A percentile compares a stretch with the other conserved stretches of the same genome.
Conservation (phyloP, 75 land plant species). For the Pinus taeda region DNA sequence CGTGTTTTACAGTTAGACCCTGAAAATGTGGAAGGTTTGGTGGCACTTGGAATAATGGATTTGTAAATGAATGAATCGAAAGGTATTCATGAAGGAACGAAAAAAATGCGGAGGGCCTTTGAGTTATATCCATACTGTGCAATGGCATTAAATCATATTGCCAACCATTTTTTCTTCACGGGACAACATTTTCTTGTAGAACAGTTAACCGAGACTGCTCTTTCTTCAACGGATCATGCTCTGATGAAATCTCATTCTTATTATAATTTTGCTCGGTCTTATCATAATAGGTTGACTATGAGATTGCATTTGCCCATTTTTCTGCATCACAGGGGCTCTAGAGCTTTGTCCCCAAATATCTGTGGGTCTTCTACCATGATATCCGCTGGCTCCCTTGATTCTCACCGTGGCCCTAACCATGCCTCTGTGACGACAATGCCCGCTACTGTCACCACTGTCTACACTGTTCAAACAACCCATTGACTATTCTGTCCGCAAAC, state of each 20-base stretch:
- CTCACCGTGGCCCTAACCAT: no score
- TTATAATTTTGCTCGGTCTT: slow-evolving; percentile 32
- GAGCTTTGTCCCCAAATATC: no score
- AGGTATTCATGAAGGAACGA: slow-evolving; percentile 68
- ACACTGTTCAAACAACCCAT: no score
- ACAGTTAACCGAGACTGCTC: slow-evolving; percentile 85
- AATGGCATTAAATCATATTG: slow-evolving; percentile 78
- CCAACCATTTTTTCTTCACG: slow-evolving; percentile 88
- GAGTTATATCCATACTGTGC: slow-evolving; percentile 86
- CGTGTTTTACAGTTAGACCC: slow-evolving; percentile 71
- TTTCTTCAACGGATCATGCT: slow-evolving; percentile 67
- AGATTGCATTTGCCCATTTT: no score
- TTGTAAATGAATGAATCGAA: slow-evolving; percentile 68
- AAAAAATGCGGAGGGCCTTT: slow-evolving; percentile 76
- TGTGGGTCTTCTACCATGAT: no score
- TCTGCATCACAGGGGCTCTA: no score
- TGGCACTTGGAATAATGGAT: slow-evolving; percentile 82
- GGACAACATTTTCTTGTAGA: slow-evolving; percentile 93
- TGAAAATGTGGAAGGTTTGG: slow-evolving; percentile 87
- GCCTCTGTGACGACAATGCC: no score
- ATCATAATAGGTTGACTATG: no score
- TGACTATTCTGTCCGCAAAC: no score
- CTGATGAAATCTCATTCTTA: slow-evolving; percentile 80
- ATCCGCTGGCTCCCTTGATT: no score
- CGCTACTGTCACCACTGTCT: no score